Evolutionary conservation across 176 grass and related monocot species (phyloP).

Genomic region (Poa annua): DNA sequence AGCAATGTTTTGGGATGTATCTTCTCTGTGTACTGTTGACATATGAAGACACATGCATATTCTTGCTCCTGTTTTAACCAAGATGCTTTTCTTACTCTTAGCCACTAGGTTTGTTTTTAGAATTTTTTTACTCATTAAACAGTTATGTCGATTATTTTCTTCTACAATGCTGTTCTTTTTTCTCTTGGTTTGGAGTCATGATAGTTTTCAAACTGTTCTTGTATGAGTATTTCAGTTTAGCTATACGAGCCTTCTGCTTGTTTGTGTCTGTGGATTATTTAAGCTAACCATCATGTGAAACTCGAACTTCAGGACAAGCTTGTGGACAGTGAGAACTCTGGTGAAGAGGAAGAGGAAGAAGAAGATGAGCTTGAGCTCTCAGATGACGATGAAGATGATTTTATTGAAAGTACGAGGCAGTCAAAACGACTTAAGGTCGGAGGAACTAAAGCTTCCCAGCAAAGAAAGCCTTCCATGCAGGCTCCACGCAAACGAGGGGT

Average conservation of each 20-base stretch:
- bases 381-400: constrained; percentile 79
- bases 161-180: constrained; percentile 23
- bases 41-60: not conserved
- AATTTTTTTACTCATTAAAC: not conserved
- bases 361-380: constrained; percentile 63
- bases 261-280: constrained; percentile 10
- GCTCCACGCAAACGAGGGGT: constrained; percentile 58
- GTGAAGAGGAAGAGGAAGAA: constrained; percentile 59
- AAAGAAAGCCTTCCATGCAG: constrained; percentile 63
- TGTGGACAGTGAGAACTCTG: constrained; percentile 77
- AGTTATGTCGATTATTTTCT: constrained; percentile 13
- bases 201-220: constrained; percentile 9
- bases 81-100: not conserved
- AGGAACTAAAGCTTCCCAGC: constrained; percentile 54
- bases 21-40: not conserved
- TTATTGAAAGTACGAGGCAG: constrained; percentile 61
- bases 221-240: not conserved
- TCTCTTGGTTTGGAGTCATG: not conserved
- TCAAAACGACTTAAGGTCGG: constrained; percentile 66
- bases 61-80: not conserved
- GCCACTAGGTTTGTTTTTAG: not conserved
- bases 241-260: constrained; percentile 10
- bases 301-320: constrained; percentile 62
- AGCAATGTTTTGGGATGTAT: constrained; percentile 21
- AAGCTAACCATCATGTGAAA: constrained; percentile 26